phyloP scores from a whole-genome alignment of 2,329 filamentous ascomycete species.

The Fusarium mexicanum region DNA sequence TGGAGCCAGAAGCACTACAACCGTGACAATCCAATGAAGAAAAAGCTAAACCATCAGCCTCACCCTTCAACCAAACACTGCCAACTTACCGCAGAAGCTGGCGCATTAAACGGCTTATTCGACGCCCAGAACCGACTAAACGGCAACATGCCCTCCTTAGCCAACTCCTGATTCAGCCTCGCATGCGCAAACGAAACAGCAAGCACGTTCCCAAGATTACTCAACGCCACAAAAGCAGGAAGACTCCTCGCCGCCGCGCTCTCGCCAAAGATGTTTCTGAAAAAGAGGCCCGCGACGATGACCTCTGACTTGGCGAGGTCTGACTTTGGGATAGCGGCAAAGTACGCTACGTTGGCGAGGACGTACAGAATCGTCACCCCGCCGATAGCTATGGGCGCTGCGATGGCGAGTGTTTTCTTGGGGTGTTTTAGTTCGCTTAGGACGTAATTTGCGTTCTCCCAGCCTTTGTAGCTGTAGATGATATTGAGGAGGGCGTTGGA shows the following conservation, averaged over 20 bases:
- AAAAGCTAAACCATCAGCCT: constrained; percentile 55
- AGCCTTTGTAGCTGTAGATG: constrained; percentile 70
- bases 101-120: constrained; percentile 73
- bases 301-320: constrained; percentile 67
- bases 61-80: rapidly evolving
- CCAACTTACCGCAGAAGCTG: constrained; percentile 61
- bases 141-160: constrained; percentile 74
- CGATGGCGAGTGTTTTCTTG: constrained; percentile 62
- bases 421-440: constrained; percentile 66
- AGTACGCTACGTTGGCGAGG: constrained; percentile 72
- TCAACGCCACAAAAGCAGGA: constrained; percentile 68
- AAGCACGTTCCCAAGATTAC: constrained; percentile 70
- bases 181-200: constrained; percentile 69
- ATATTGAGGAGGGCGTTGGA: constrained; percentile 67
- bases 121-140: constrained; percentile 75
- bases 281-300: constrained; percentile 69
- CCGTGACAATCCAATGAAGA: constrained; percentile 72
- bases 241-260: constrained; percentile 59
- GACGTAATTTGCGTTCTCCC: constrained; percentile 72
- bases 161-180: constrained; percentile 71
- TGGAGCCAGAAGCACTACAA: constrained; percentile 72
- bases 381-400: constrained; percentile 66
- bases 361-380: constrained; percentile 69
- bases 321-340: constrained; percentile 67
- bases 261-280: constrained; percentile 69